Evolutionary conservation across 108 stramenopile genomes (phyloP).

Genomic region (Asterionellopsis glacialis): DNA sequence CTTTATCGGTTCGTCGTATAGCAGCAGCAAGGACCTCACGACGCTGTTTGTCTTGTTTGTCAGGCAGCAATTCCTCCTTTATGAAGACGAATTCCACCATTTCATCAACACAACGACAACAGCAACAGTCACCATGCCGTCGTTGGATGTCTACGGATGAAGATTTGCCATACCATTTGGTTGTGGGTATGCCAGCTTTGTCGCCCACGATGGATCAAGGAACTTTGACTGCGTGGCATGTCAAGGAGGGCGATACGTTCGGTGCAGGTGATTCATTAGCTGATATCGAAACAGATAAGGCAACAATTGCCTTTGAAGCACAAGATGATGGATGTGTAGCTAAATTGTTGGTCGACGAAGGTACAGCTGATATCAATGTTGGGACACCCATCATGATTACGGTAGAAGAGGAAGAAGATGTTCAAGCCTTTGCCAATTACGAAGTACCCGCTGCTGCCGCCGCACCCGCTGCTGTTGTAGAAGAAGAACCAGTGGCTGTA

Average conservation of each 20-base stretch:
- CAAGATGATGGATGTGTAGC: conserved; percentile 96
- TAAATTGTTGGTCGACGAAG: conserved; percentile 81
- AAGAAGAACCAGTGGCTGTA: conserved; percentile 3
- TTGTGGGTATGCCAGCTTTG: conserved; percentile 94
- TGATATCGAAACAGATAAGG: conserved; percentile 98
- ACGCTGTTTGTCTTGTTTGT: no score
- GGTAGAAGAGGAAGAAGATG: conserved; percentile 77
- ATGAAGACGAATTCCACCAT: no score
- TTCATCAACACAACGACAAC: no score
- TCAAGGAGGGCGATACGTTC: conserved; percentile 80
- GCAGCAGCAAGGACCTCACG: no score
- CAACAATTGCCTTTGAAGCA: conserved; percentile 94
- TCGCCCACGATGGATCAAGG: conserved; percentile 94
- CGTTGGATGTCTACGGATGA: no score
- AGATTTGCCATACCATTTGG: conserved; percentile 13
- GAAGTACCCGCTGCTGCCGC: conserved; percentile 22
- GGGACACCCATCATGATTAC: conserved; percentile 92
- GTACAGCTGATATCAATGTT: conserved; percentile 72
- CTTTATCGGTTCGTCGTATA: no score
- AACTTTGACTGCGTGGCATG: conserved; percentile 86
- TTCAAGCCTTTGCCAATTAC: conserved; percentile 82
- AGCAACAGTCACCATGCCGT: no score
- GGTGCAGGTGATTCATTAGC: conserved; percentile 90
- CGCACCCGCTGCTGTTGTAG: conserved; percentile 18
- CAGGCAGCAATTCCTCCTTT: no score